Conservation (phyloP, 208 protist species). For the Leishmania amazonensis region DNA sequence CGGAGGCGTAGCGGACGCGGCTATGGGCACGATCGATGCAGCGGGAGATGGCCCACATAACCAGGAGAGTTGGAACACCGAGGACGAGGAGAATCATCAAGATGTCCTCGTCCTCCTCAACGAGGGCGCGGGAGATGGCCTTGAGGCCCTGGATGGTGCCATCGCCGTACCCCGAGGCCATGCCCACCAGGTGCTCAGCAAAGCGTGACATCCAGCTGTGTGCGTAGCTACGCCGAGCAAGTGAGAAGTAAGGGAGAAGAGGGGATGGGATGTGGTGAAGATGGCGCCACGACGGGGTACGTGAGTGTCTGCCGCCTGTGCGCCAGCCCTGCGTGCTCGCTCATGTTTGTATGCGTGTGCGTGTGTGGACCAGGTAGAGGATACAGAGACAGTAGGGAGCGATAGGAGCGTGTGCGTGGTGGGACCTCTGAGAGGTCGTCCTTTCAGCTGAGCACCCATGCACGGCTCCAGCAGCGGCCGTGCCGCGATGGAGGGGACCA, state of each 20-base stretch:
- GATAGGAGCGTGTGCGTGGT: neutral
- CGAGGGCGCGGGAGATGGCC: conserved; percentile 23
- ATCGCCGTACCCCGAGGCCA: conserved; percentile 4
- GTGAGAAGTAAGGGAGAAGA: neutral
- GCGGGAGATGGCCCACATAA: conserved; percentile 19
- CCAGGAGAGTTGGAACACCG: conserved; percentile 22
- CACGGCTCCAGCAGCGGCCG: neutral
- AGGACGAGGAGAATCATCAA: conserved; percentile 32
- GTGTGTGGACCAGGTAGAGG: neutral
- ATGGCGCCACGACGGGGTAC: neutral
- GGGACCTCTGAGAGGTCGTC: neutral
- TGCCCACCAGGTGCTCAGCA: conserved; percentile 2
- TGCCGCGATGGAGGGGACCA: neutral
- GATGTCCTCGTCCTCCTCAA: conserved; percentile 47
- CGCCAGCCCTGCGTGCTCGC: neutral
- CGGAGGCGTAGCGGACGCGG: conserved; percentile 39
- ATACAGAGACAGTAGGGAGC: neutral
- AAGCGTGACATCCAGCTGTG: conserved; percentile 6
- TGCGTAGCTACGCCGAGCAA: neutral
- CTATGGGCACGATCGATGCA: conserved; percentile 19
- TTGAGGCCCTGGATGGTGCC: conserved; percentile 15
- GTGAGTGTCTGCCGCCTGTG: neutral
- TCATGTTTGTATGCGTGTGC: neutral
- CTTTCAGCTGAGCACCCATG: neutral
- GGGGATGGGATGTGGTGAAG: neutral